Conservation (phyloP, 2,329 filamentous ascomycete genomes). For the Colletotrichum trifolii region DNA sequence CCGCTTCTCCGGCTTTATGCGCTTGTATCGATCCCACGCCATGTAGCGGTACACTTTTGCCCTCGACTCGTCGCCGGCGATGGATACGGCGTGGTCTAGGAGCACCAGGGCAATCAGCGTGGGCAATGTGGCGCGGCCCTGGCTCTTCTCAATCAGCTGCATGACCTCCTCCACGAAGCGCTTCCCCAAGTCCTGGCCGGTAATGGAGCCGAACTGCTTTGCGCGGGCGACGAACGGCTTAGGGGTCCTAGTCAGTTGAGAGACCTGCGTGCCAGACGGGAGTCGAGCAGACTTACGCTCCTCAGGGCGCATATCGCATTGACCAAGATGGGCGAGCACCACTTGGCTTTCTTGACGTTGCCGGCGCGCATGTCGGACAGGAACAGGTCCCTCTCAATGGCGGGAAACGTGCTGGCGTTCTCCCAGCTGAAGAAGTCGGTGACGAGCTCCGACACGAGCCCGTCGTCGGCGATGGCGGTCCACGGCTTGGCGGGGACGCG, state of each 20-base stretch:
- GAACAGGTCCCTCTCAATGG: conserved; percentile 42
- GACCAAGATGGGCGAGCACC: conserved; percentile 46
- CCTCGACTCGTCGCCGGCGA: conserved; percentile 27
- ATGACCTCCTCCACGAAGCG: conserved; percentile 26
- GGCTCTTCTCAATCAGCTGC: conserved; percentile 32
- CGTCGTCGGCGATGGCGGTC: conserved; percentile 45
- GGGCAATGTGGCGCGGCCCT: conserved; percentile 28
- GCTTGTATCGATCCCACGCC: conserved; percentile 34
- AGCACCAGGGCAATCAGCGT: conserved; percentile 26
- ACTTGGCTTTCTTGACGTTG: conserved; percentile 38
- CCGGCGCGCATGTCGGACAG: conserved; percentile 42
- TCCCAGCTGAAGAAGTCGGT: conserved; percentile 46
- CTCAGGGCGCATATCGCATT: conserved; percentile 47
- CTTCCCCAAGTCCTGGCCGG: conserved; percentile 21
- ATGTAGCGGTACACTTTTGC: conserved; percentile 35
- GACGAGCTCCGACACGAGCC: conserved; percentile 45
- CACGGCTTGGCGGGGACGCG: conserved; percentile 44
- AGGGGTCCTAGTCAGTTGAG: conserved; percentile 5
- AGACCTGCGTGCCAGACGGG: not conserved
- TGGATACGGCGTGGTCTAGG: conserved; percentile 24
- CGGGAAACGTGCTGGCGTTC: conserved; percentile 40
- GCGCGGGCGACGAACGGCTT: conserved; percentile 31
- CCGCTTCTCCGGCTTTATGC: conserved; percentile 17
- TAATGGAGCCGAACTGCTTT: conserved; percentile 27
- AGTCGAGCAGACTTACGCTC: conserved; percentile 39